Evolutionary conservation across 1,139 yeast genomes (phyloP), one percentile per base, ranked within the genome.

Genomic region (Candida sanyaensis): DNA sequence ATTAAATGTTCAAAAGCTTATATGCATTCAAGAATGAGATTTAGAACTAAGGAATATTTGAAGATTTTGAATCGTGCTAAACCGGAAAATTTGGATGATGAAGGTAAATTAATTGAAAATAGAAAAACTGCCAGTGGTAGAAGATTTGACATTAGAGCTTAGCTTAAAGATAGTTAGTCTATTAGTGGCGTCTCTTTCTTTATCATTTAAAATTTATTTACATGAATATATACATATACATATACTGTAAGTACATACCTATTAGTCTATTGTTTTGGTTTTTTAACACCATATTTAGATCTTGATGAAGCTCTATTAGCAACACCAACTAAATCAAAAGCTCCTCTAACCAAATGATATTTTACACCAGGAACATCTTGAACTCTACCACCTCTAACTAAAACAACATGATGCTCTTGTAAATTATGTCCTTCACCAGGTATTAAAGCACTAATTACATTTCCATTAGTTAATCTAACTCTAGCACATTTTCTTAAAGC

Each of bases 391-490:
- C 99, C 99, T 67, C 99, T 83, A 2, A 95, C 96, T 48, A 86
- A 81, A 2, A 95, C 98, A 47, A 93, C 96, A 63, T 96, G 90
- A 71, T 95, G 99, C 69, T 95, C 99, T 72, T 93, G 98, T 38
- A 96, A 93, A 63, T 93, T 93, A 69, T 95, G 99, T 24, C 99
- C 99, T 64, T 93, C 98, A 49, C 99, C 99, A 10, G 98, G 97
- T 51, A 95, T 93, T 66, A 92, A 91, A 3, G 97, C 97, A 45
- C 96, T 86, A 17, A 93, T 81, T 45, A 88, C 86, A 57, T 85
- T 86, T 31, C 99, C 99, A 61, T 89, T 93, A 17, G 96, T 83
- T 53, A 95, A 78, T 68, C 97, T 81, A 28, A 95, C 99, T 75
- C 98, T 86, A 57, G 96, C 91, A 47, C 96, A 96, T 68, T 95